A percentile compares a stretch with the other conserved stretches of the same genome.
These are phyloP conservation scores for Chaetothyriales sp. DNA, from an alignment of 2,329 filamentous ascomycete species.

Conservation along the genomic window DNA sequence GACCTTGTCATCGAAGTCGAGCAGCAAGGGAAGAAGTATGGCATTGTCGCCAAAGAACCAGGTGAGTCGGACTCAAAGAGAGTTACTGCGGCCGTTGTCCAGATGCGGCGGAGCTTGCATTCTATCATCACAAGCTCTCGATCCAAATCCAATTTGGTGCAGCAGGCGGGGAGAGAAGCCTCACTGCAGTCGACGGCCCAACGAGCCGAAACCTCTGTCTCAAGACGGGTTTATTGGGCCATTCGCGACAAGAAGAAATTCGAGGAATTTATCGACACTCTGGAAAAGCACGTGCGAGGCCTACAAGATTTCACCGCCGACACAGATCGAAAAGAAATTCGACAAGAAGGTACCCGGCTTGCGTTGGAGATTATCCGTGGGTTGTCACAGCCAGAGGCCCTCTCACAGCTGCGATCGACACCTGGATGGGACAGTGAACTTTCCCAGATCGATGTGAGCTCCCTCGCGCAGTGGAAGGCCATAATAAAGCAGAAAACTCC, in stretches of 20 bases:
- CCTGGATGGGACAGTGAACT: neutral
- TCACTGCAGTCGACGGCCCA: neutral
- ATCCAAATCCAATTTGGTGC: constrained; percentile 1
- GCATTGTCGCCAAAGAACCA: neutral
- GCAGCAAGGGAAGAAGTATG: constrained; percentile 1
- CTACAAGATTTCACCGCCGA: neutral
- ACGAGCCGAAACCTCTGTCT: neutral
- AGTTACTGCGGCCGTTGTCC: neutral
- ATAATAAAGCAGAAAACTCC: constrained; percentile 1
- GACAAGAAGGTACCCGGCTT: constrained; percentile 1
- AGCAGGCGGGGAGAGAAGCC: neutral
- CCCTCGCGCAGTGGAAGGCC: neutral
- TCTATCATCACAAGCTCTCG: constrained; percentile 1
- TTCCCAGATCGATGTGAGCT: neutral
- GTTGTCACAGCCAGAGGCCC: constrained; percentile 1
- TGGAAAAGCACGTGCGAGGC: constrained; percentile 1
- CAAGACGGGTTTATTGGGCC: neutral
- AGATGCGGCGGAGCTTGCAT: constrained; percentile 1
- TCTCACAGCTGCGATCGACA: neutral
- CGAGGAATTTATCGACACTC: neutral
- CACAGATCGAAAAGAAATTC: constrained; percentile 1
- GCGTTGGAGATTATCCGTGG: neutral
- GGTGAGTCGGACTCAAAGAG: neutral
- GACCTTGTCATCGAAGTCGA: constrained; percentile 1
- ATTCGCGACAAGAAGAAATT: constrained; percentile 4